Evolutionary conservation across 768 basidiomycete species (phyloP), one percentile per base, ranked within the genome.

Genomic region (Suillus lakei): DNA sequence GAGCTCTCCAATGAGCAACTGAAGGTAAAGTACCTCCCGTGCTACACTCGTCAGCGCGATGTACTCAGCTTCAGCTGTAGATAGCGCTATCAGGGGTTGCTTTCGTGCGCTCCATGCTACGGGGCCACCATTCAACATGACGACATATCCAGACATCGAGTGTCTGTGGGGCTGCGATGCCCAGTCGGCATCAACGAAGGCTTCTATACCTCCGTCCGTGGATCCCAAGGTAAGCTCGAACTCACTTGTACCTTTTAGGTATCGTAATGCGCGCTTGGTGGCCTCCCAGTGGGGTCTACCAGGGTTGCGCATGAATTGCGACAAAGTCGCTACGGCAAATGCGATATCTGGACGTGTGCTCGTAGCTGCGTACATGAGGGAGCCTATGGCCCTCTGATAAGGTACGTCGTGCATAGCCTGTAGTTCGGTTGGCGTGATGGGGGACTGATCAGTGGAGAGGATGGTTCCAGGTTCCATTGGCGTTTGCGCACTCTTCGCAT

Each of bases 11-110:
- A 76, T 30, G 13, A 77, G 66, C 1, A 58, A 54, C 0, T 65
- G 66, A 6, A 78, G 65, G 41, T 53, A 62, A 2, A 62, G 13
- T 4, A 62, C 15, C 2, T 62, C 61, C 0, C 30, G 12, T 5
- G n/a, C 12, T 0, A 32, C 38, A 4, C 30, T 51, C 0, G 34
- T 62, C 3, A 62, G 50, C 0, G 71, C 70, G 53, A 74, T 72
- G 62, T 73, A 73, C 54, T 78, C 76, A 13, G 75, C 73, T 65
- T 75, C 72, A 0, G 62, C 63, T 3, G 73, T 74, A 9, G 74
- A 76, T 9, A 76, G 64, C 3, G 72, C 71, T 10, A 71, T 69
- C 15, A 69, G 61, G 0, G 71, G 61, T 58, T 77, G 76, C 50
- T 71, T 70, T 36, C 64, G 68, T 10, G 70, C 69, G 8, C 60